Evolutionary conservation across 2,329 filamentous ascomycete genomes (phyloP).

Genomic region (Proliferodiscus dingleyae): DNA sequence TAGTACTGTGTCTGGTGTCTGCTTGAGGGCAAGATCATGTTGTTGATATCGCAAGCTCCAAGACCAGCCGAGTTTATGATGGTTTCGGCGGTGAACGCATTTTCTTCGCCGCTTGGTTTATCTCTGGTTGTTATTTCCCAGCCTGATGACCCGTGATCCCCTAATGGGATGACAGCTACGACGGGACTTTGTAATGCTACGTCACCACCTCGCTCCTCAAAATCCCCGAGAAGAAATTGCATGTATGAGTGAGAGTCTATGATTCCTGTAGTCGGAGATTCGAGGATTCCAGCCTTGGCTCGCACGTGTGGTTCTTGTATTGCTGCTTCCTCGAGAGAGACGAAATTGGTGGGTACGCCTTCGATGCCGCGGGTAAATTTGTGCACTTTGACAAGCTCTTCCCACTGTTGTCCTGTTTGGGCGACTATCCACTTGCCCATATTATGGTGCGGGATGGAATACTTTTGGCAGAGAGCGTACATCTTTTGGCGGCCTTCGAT

Average conservation of each 20-base stretch:
- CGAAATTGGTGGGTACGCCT: slow-evolving; percentile 67
- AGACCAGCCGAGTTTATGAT: slow-evolving; percentile 85
- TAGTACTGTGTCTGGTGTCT: slow-evolving; percentile 63
- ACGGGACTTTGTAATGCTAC: slow-evolving; percentile 67
- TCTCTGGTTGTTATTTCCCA: slow-evolving; percentile 63
- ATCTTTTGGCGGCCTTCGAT: slow-evolving; percentile 70
- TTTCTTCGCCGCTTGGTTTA: slow-evolving; percentile 40
- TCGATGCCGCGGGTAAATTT: slow-evolving; percentile 36
- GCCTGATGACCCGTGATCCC: slow-evolving; percentile 47
- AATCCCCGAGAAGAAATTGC: slow-evolving; percentile 69
- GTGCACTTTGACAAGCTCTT: slow-evolving; percentile 45
- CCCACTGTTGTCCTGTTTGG: slow-evolving; percentile 62
- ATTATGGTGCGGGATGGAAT: slow-evolving; percentile 65
- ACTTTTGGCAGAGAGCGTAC: slow-evolving; percentile 68
- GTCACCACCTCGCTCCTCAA: slow-evolving; percentile 73
- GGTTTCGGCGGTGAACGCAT: slow-evolving; percentile 65
- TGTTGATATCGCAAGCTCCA: slow-evolving; percentile 69
- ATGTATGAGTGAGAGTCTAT: slow-evolving; percentile 84
- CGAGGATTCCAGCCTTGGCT: slow-evolving; percentile 69
- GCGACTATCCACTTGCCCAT: slow-evolving; percentile 95
- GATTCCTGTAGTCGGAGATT: slow-evolving; percentile 82
- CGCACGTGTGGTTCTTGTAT: slow-evolving; percentile 69
- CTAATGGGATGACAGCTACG: slow-evolving; percentile 41
- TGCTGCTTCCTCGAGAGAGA: slow-evolving; percentile 57
- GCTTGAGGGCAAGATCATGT: slow-evolving; percentile 65